Evolutionary conservation across 1,139 yeast species (phyloP), one percentile per base, ranked within the genome.

Genomic region (Blastobotrys petasosporus): DNA sequence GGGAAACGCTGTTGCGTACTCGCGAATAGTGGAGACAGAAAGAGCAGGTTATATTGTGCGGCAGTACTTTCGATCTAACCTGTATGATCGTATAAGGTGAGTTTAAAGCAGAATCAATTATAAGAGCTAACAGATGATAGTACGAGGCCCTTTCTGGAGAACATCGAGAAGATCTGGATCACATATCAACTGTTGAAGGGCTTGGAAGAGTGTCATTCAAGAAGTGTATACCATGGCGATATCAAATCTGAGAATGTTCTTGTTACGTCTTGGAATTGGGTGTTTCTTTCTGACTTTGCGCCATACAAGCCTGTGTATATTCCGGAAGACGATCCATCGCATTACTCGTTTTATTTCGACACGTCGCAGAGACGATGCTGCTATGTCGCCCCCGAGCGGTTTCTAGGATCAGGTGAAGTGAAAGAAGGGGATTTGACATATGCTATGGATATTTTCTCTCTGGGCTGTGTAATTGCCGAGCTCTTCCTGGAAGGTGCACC

Each of bases 271-370:
- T 85, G 95, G 85, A 85, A 87, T 62, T 90, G 97, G 96, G 69
- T 82, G 1, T 68, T 83, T 54, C 61, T 94, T 12, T 70, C 87
- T 1, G 99, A 94, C 65, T 90, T 92, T 67, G 84, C 96, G 2
- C 73, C 80, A 2, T 78, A 77, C 61, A 94, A 94, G 63, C 99
- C 99, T 0, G 81, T 80, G 0, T 82, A 74, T 57, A 67, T 94
- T 28, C 97, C 97, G 0, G 96, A 86, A 54, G 94, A 88, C 56
- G 92, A 94, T 59, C 97, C 97, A 0, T 85, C 92, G n/a, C 92
- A 85, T 54, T 92, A 85, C 58, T 80, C 94, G 0, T 92, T 90
- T 60, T 94, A 82, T 63, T 94, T 88, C 62, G 97, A 92, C 65
- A 85, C 92, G 3, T 85, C 95, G 1, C 87, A 79, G 59, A 71